Evolutionary conservation across 257 asterid species (phyloP).

Genomic region (Solanum bukasovii): DNA sequence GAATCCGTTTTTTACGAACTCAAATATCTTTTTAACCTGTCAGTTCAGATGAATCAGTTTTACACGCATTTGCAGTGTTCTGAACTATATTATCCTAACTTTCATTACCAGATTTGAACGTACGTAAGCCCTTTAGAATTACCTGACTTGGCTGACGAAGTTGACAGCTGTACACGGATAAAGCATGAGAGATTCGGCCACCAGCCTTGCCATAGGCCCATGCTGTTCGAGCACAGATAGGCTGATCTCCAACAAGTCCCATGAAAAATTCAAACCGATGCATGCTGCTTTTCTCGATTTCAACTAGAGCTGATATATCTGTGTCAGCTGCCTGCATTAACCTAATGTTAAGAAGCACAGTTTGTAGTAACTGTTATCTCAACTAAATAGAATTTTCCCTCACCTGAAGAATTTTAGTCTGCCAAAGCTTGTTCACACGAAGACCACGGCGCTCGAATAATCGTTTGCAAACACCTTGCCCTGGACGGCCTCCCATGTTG

Average conservation of each 20-base stretch:
- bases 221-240: constrained; percentile 97
- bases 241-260: constrained; percentile 98
- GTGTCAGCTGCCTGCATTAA: constrained; percentile 93
- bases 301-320: constrained; percentile 95
- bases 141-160: constrained; percentile 92
- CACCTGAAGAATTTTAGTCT: constrained; percentile 97
- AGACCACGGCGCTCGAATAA: constrained; percentile 98
- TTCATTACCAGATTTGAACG: neutral
- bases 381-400: neutral
- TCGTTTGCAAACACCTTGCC: constrained; percentile 94
- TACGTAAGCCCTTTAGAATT: neutral
- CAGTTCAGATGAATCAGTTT: constrained; percentile 23
- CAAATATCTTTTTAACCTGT: constrained; percentile 87
- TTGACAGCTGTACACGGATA: constrained; percentile 91
- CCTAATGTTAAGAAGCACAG: constrained; percentile 15
- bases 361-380: constrained; percentile 3
- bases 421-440: constrained; percentile 88
- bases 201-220: constrained; percentile 97
- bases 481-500: constrained; percentile 99
- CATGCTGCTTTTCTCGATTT: constrained; percentile 91
- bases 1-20: constrained; percentile 84
- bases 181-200: constrained; percentile 95
- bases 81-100: neutral
- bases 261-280: constrained; percentile 98
- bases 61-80: constrained; percentile 1